A percentile compares a stretch with the other conserved stretches of the same genome.
Evolutionary conservation across 441 rosid species (phyloP).

Genomic region (Croton setiger): DNA sequence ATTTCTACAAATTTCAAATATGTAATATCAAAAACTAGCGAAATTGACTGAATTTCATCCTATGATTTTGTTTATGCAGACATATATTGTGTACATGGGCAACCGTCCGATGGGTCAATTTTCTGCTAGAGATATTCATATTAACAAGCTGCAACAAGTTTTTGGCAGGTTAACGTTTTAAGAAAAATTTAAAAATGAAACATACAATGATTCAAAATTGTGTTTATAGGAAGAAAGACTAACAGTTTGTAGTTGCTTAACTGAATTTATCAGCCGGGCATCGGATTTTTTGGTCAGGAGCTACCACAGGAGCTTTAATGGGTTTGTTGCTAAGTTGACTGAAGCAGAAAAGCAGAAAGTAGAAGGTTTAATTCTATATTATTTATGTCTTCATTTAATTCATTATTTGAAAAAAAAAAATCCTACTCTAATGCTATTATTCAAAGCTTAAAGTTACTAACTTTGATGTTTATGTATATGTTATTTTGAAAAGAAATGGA

Average conservation of each 20-base stretch:
- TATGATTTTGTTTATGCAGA: slow-evolving; percentile 19
- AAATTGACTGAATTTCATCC: not conserved
- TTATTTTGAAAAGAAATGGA: slow-evolving; percentile 12
- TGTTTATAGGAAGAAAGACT: not conserved
- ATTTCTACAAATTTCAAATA: not conserved
- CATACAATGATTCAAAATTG: too few species aligned
- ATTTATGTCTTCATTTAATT: too few species aligned
- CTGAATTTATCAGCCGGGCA: slow-evolving; percentile 8
- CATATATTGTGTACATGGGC: slow-evolving; percentile 46
- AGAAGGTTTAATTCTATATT: slow-evolving; percentile 15
- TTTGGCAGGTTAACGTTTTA: slow-evolving; percentile 33
- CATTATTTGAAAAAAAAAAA: too few species aligned
- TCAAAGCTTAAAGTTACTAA: not conserved
- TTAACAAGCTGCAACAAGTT: slow-evolving; percentile 35
- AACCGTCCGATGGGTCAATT: slow-evolving; percentile 23
- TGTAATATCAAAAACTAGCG: not conserved
- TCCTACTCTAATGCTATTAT: too few species aligned
- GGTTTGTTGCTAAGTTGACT: slow-evolving; percentile 33
- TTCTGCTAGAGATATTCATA: slow-evolving; percentile 26
- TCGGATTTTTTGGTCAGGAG: slow-evolving; percentile 22
- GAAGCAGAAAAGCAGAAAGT: slow-evolving; percentile 22
- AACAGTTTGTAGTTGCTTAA: not conserved
- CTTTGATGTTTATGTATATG: not conserved
- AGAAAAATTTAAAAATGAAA: too few species aligned
- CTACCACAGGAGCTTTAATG: slow-evolving; percentile 31